Base-by-base conservation (phyloP, 108 stramenopile genomes). In the Nitzschia sp. region DNA sequence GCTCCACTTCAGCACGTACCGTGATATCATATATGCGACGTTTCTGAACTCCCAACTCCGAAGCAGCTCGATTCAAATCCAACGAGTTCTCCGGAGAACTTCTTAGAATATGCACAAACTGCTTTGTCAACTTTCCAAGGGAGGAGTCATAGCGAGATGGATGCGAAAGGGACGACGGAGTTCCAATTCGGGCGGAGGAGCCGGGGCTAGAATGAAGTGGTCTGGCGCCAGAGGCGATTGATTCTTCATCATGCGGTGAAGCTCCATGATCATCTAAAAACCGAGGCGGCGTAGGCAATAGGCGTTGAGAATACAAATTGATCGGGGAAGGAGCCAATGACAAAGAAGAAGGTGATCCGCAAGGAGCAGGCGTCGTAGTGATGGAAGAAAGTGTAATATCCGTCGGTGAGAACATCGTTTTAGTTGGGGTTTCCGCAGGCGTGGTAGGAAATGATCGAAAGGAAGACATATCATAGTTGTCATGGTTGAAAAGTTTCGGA, bases 11-110 rank as follows among this genome's bases (percentile, higher is more conserved):
- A 22, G 5, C 2, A 58, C 74, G 21, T 58, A 76, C 75, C 56
- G 95, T 96, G 62, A 97, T 97, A 69, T 97, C 96, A 62, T 97
- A 97, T 66, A 97, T 95, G 0, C 96, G 86, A 23, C 96, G 80
- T 66, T 97, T 97, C 65, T 95, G 94, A 27, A 97, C 95, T 30
- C 82, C 79, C 69, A 97, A 65, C 46, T 88, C 83, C 28, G 72
- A 71, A 0, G 91, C 94, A 6, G 97, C 97, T 5, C 80, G 75
- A 66, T 97, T 97, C 56, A 97, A 76, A 80, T 97, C 97, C 56
- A 97, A 69, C n/a, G 76, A 73, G 58, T 82, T 78, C 6, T 76
- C 83, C 9, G 76, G 73, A 15, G 75, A 73, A 6, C 63, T 63
- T 30, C 71, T 72, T 32, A 97, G 79, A 27, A 96, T 81, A 17